Conservation (phyloP, 208 protist species). For the Wallacemonas collosoma region DNA sequence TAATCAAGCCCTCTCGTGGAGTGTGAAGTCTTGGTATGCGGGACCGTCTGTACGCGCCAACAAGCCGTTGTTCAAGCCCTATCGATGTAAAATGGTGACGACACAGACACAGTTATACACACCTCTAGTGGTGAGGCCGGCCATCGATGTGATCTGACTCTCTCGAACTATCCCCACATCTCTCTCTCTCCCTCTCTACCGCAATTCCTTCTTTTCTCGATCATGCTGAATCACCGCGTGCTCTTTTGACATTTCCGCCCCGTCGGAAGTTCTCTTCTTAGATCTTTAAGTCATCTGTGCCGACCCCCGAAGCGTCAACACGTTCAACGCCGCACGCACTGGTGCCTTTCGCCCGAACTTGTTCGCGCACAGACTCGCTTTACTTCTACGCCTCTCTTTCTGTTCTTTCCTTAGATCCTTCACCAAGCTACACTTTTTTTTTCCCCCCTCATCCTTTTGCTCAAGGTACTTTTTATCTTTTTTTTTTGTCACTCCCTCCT, state of each 20-base stretch:
- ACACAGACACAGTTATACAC: no score
- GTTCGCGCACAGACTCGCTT: background rate
- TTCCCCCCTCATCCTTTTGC: slow-evolving; percentile 6
- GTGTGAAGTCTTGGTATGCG: no score
- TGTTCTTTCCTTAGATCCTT: slow-evolving; percentile 19
- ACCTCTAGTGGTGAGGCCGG: no score
- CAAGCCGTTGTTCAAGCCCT: no score
- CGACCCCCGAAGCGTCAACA: background rate
- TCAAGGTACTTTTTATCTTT: slow-evolving; percentile 11
- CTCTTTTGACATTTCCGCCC: no score
- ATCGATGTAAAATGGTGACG: no score
- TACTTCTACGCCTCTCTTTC: slow-evolving; percentile 20
- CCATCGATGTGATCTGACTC: no score
- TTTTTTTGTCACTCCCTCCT: background rate
- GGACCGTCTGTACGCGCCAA: no score
- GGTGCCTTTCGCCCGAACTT: no score
- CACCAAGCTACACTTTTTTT: slow-evolving; percentile 9
- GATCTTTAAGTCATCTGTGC: background rate
- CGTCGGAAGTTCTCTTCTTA: slow-evolving; percentile 1
- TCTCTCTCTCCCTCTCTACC: background rate
- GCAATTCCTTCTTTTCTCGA: slow-evolving; percentile 10
- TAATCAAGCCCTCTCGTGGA: no score
- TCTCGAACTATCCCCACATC: background rate
- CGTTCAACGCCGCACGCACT: no score
- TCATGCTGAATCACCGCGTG: background rate